Conservation (phyloP, 2,329 filamentous ascomycete genomes). For the Davidsoniella virescens region DNA sequence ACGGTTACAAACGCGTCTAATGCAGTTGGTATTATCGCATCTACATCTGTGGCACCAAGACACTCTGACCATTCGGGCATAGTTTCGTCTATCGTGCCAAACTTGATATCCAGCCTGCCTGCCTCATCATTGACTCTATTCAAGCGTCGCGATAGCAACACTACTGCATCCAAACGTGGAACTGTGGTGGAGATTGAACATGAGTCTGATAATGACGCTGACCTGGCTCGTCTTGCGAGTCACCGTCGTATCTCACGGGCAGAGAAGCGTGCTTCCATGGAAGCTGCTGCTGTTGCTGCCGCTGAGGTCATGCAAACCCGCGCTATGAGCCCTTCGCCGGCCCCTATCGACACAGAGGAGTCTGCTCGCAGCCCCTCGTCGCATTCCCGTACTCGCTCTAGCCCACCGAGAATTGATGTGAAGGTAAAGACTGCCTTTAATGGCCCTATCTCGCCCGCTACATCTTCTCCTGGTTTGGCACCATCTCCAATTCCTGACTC, state of each 20-base stretch:
- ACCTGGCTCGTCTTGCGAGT: background rate
- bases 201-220: conserved; percentile 6
- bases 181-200: background rate
- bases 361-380: background rate
- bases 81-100: background rate
- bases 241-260: background rate
- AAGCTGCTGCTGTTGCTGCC: conserved; percentile 4
- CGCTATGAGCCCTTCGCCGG: conserved; percentile 5
- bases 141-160: conserved; percentile 2
- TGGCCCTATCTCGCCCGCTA: conserved; percentile 1
- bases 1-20: background rate
- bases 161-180: background rate
- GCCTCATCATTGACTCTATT: conserved; percentile 2
- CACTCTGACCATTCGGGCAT: background rate
- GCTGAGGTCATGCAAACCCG: conserved; percentile 10
- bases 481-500: conserved; percentile 10
- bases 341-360: background rate
- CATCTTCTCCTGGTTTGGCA: conserved; percentile 7
- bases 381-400: conserved; percentile 6
- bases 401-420: conserved; percentile 6
- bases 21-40: background rate
- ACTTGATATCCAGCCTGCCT: background rate
- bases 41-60: background rate
- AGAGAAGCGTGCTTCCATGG: conserved; percentile 1
- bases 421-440: background rate